Conservation (phyloP, 2,329 filamentous ascomycete genomes). For the Neofusicoccum cordaticola region DNA sequence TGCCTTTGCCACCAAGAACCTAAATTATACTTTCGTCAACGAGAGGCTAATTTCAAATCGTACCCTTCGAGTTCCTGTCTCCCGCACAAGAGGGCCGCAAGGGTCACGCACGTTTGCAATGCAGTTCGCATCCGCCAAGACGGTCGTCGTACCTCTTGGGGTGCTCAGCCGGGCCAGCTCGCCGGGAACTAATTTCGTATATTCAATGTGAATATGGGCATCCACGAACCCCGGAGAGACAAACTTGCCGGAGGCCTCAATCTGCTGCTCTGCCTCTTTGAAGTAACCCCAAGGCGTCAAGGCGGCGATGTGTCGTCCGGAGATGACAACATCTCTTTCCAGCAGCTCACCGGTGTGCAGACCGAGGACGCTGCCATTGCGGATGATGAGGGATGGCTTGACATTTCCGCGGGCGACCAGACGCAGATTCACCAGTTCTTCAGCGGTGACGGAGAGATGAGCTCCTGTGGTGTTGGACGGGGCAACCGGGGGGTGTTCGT, state of each 20-base stretch:
- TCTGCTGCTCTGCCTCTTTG: not conserved
- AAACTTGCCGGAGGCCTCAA: not conserved
- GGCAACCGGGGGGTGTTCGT: not conserved
- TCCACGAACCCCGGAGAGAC: not conserved
- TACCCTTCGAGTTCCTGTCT: not conserved
- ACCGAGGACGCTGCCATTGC: not conserved
- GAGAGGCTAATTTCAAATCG: not conserved
- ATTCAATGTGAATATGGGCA: not conserved
- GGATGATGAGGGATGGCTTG: not conserved
- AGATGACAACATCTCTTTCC: not conserved
- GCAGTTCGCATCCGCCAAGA: not conserved
- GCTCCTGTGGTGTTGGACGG: not conserved
- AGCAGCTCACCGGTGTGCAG: not conserved
- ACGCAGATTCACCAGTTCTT: not conserved
- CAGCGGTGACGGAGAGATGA: not conserved
- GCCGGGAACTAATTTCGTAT: not conserved
- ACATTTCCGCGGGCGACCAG: not conserved
- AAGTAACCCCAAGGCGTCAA: not conserved
- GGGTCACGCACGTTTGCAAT: not conserved
- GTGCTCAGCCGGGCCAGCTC: not conserved
- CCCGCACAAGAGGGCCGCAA: not conserved
- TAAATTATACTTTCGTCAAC: not conserved
- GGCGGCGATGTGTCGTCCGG: not conserved
- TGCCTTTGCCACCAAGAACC: not conserved
- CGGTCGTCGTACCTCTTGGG: not conserved